Evolutionary conservation across 2,329 filamentous ascomycete species (phyloP), one percentile per base, ranked within the genome.

Genomic region (Colletotrichum orbiculare): DNA sequence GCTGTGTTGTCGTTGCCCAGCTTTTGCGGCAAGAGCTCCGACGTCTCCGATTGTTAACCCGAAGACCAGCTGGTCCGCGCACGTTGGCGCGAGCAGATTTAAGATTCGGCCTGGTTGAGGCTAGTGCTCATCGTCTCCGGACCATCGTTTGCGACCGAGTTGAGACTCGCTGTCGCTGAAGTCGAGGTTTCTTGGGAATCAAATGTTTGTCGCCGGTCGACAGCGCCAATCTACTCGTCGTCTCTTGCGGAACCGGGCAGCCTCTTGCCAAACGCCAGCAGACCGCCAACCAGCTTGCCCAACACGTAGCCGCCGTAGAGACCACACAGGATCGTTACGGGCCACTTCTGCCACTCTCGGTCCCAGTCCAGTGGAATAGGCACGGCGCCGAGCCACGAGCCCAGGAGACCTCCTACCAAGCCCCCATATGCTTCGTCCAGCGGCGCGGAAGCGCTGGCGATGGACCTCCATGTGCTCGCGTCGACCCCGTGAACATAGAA

Each of bases 361-460:
- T 99, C 96, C 95, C 95, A 98, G 76, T 99, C 96, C 70, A 99
- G 82, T 2, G 96, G 96, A 71, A 99, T 98, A 0, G 96, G 96
- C 57, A 98, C 88, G 8, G 96, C 96, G 4, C 96, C 96, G 46
- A 97, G 80, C 96, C 96, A 98, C 45, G 93, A 93, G 6, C 96
- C 96, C 1, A 95, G 72, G 34, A 91, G 81, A 0, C 89, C 89
- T 6, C 96, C 96, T n/a, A 94, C 77, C 9, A 93, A 84, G 2
- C 88, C 93, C 3, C 94, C 95, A 79, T 93, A 96, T 0, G 92
- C 88, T 74, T 94, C 91, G 77, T 98, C 96, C 25, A 96, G 81
- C 0, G 94, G 93, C 47, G 84, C 85, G 15, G 89, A 81, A 53
- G 88, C 83, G 15, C 92, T 86, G 25, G 89, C 86, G 46, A 94